Percentiles rank a stretch among this genome's conserved stretches.
Evolutionary conservation across 31 red algal genomes (phyloP).

Genomic region (Asparagopsis taxiformis): DNA sequence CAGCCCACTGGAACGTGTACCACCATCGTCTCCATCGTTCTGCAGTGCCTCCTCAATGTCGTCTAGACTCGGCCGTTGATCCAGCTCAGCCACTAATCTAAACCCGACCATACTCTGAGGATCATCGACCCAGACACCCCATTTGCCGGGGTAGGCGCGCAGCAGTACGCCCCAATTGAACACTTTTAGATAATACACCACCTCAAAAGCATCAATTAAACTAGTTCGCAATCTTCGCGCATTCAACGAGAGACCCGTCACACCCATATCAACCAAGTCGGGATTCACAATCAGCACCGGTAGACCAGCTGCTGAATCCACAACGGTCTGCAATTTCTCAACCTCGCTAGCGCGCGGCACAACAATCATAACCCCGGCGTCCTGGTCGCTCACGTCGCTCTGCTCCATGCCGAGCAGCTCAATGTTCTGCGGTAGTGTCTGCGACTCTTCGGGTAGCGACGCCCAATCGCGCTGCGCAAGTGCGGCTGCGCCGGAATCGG

Average conservation of each 20-base stretch:
- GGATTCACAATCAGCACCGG: constrained; percentile 79
- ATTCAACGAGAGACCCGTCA: constrained; percentile 70
- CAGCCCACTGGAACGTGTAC: neutral
- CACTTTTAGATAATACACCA: constrained; percentile 64
- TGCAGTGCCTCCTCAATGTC: constrained; percentile 40
- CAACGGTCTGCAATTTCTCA: constrained; percentile 32
- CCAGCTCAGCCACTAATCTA: constrained; percentile 25
- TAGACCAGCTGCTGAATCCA: constrained; percentile 28
- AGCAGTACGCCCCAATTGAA: constrained; percentile 71
- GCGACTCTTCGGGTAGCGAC: neutral
- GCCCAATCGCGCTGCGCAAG: constrained; percentile 61
- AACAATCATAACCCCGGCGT: constrained; percentile 46
- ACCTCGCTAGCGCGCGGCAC: constrained; percentile 83
- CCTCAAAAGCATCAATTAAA: constrained; percentile 62
- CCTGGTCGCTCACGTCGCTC: neutral
- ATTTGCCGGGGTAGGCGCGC: constrained; percentile 56
- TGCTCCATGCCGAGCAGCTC: constrained; percentile 38
- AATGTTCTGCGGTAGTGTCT: neutral
- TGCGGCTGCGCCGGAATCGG: constrained; percentile 83
- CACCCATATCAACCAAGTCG: constrained; percentile 93
- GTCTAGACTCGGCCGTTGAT: constrained; percentile 30
- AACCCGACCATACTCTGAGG: constrained; percentile 26
- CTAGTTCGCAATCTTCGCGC: constrained; percentile 59
- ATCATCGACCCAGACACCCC: constrained; percentile 76
- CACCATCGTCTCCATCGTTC: constrained; percentile 5